These are phyloP conservation scores for Corinectria fuckeliana DNA, from an alignment of 2,329 filamentous ascomycete species.

Conservation along the genomic window DNA sequence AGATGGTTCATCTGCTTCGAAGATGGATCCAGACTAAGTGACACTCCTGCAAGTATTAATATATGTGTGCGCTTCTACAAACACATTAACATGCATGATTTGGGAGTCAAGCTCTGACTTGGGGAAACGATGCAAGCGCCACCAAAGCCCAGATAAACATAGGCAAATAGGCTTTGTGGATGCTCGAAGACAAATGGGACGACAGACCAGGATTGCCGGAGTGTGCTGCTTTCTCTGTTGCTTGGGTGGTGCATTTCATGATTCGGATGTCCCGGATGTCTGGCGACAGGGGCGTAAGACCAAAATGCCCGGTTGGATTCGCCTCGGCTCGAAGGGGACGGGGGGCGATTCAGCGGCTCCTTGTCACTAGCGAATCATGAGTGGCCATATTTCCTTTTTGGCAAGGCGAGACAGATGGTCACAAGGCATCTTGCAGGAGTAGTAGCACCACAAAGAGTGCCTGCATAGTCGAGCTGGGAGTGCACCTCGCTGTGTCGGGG, in stretches of 20 bases:
- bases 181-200: neutral
- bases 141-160: neutral
- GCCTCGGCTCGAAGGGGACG: neutral
- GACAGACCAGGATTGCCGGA: neutral
- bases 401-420: neutral
- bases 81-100: no score
- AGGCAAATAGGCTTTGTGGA: neutral
- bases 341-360: neutral
- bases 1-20: no score
- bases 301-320: neutral
- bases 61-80: no score
- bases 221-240: no score
- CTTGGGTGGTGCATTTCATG: no score
- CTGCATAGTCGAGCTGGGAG: no score
- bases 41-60: no score
- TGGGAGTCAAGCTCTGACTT: no score
- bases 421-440: neutral
- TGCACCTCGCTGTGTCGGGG: neutral
- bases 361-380: neutral
- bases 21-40: no score
- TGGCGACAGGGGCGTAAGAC: neutral
- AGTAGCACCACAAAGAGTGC: neutral
- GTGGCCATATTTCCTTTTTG: neutral
- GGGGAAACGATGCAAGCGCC: neutral
- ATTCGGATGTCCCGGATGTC: constrained; percentile 11